Base-by-base conservation (phyloP, 2,329 filamentous ascomycete genomes). In the Microdochium trichocladiopsis region DNA sequence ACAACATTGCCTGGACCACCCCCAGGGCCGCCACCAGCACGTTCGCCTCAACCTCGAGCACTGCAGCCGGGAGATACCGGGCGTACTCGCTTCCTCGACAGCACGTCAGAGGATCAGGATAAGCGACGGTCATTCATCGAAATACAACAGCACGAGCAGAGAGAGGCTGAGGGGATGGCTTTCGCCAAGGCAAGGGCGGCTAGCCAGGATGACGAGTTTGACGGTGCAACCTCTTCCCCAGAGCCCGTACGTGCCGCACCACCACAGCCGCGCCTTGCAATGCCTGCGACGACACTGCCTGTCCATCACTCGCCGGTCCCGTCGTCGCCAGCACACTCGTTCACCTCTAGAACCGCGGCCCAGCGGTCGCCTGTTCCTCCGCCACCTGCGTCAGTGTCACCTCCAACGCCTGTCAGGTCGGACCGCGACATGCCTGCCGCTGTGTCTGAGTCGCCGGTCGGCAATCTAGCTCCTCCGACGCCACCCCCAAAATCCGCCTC, bases 121-220 rank as follows among this genome's bases (percentile, higher is more conserved):
- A 75, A 76, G 47, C 72, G 80, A 50, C 75, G 72, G 53, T 83
- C 80, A 0, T 82, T 79, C 57, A 82, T 84, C 52, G 80, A 79
- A 62, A 72, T 73, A 18, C 79, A 79, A 57, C 78, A 76, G 60
- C 80, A 80, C 3, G 72, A 84, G 61, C 83, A 85, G 76, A 75
- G 80, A 36, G 69, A 78, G 58, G 80, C 77, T 4, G 83, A 86
- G 62, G 82, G 79, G 2, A 72, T 73, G 59, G 82, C 80, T 8
- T 76, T 86, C 56, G 74, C 79, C 8, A 73, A 79, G 53, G 79
- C 79, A 14, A 68, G 72, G 31, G 65, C 68, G 48, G 62, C 60
- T 43, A 65, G 18, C 18, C 11, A 45, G 9, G 41, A 21, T 22
- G 41, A 45, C 6, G 41, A 23, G 3, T 22, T 45, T 3, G 63